Evolutionary conservation across 495 filamentous ascomycete species (phyloP).

Genomic region (Gamarada debralockiae): DNA sequence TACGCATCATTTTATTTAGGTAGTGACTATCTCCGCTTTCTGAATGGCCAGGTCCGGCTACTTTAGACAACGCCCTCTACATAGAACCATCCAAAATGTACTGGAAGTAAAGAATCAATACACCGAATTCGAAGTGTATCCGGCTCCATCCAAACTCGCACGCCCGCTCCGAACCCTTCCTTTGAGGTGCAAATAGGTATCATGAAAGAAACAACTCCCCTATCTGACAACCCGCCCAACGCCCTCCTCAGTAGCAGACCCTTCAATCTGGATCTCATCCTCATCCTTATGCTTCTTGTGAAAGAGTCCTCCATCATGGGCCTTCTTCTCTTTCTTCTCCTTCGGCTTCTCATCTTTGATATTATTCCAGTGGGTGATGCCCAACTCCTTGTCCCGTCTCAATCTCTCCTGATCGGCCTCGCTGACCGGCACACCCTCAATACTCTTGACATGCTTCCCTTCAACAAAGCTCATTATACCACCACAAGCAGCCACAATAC

Average conservation of each 20-base stretch:
- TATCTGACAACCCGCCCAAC: constrained; percentile 11
- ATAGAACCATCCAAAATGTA: too few relatives aligned
- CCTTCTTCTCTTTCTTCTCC: constrained; percentile 26
- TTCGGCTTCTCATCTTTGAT: constrained; percentile 48
- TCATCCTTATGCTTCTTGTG: constrained; percentile 7
- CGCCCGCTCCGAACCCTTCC: too few relatives aligned
- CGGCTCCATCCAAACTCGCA: too few relatives aligned
- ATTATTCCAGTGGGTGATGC: constrained; percentile 51
- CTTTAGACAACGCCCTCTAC: too few relatives aligned
- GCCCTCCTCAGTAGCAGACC: too few relatives aligned
- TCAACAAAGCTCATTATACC: constrained; percentile 68
- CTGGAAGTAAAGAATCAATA: too few relatives aligned
- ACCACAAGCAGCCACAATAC: constrained; percentile 61
- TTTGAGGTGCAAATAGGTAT: constrained; percentile 5
- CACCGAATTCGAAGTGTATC: too few relatives aligned
- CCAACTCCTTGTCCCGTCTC: constrained; percentile 41
- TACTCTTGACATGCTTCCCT: constrained; percentile 57
- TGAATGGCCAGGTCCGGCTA: too few relatives aligned
- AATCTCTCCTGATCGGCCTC: constrained; percentile 41
- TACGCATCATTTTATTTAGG: too few relatives aligned
- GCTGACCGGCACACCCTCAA: constrained; percentile 56
- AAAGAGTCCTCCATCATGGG: constrained; percentile 2
- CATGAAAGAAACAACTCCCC: constrained; percentile 1
- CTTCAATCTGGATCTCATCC: constrained; percentile 6
- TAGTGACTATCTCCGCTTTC: too few relatives aligned